These are phyloP conservation scores for Psilocybe subaeruginosa DNA, from an alignment of 768 basidiomycete genomes.

Conservation along the genomic window DNA sequence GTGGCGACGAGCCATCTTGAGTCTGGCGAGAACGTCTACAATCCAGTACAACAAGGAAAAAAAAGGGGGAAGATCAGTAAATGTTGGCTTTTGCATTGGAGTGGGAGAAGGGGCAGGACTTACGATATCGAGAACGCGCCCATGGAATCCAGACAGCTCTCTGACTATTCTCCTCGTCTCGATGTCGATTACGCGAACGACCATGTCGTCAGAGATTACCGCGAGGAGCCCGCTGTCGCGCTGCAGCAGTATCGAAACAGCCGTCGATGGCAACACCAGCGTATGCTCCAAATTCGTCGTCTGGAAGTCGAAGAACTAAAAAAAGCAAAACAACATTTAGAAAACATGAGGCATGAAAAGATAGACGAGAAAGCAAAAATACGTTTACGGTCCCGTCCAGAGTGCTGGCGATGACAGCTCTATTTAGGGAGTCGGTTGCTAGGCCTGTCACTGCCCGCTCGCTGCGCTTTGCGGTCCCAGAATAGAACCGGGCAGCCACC, in stretches of 20 bases:
- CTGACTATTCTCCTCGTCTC: slow-evolving; percentile 89
- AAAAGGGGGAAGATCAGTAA: slow-evolving; percentile 1
- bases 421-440: slow-evolving; percentile 85
- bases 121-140: slow-evolving; percentile 89
- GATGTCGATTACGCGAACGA: slow-evolving; percentile 86
- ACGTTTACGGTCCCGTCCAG: slow-evolving; percentile 87
- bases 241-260: slow-evolving; percentile 75
- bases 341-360: neutral
- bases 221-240: slow-evolving; percentile 86
- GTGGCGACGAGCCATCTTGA: slow-evolving; percentile 91
- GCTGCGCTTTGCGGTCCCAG: slow-evolving; percentile 40
- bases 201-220: slow-evolving; percentile 82
- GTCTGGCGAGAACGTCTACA: slow-evolving; percentile 90
- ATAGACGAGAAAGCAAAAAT: slow-evolving; percentile 39
- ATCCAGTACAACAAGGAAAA: too few relatives aligned
- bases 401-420: slow-evolving; percentile 79
- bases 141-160: slow-evolving; percentile 83
- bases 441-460: slow-evolving; percentile 77
- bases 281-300: slow-evolving; percentile 74
- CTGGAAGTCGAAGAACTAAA: slow-evolving; percentile 96
- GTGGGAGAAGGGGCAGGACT: slow-evolving; percentile 26
- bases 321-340: slow-evolving; percentile 8
- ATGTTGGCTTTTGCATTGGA: too few relatives aligned
- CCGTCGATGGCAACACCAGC: slow-evolving; percentile 66
- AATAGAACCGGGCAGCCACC: slow-evolving; percentile 45